Conservation (phyloP, 225 moss, liverwort and hornwort species). For the Pseudoscleropodium purum region DNA sequence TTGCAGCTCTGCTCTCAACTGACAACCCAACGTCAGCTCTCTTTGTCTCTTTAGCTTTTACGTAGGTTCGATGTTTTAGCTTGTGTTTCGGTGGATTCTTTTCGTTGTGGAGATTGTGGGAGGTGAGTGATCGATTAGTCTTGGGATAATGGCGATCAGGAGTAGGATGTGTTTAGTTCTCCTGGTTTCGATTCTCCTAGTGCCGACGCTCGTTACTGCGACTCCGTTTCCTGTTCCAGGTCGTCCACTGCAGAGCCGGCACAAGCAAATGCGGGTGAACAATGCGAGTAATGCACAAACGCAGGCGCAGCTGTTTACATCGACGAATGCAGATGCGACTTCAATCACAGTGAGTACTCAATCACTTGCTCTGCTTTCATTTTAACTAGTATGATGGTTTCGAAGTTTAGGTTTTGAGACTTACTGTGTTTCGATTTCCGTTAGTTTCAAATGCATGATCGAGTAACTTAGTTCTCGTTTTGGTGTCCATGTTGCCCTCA, state of each 20-base stretch:
- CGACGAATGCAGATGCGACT: background rate
- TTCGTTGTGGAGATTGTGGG: background rate
- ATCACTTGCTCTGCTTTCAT: background rate
- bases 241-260: slow-evolving; percentile 7
- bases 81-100: background rate
- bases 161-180: background rate
- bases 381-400: background rate
- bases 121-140: background rate
- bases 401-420: background rate
- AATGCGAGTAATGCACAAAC: background rate
- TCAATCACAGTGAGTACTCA: slow-evolving; percentile 7
- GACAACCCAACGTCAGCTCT: background rate
- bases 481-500: background rate
- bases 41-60: background rate
- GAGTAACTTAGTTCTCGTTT: background rate
- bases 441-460: background rate
- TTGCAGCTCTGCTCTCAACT: background rate
- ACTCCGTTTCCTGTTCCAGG: slow-evolving; percentile 15
- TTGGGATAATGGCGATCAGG: background rate
- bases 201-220: background rate
- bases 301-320: background rate
- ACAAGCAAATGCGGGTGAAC: slow-evolving; percentile 23
- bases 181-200: background rate
- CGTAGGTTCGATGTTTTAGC: background rate
- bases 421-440: background rate